These are phyloP conservation scores for Phaeosphaeria sp. DNA, from an alignment of 2,329 filamentous ascomycete species.

Conservation along the genomic window DNA sequence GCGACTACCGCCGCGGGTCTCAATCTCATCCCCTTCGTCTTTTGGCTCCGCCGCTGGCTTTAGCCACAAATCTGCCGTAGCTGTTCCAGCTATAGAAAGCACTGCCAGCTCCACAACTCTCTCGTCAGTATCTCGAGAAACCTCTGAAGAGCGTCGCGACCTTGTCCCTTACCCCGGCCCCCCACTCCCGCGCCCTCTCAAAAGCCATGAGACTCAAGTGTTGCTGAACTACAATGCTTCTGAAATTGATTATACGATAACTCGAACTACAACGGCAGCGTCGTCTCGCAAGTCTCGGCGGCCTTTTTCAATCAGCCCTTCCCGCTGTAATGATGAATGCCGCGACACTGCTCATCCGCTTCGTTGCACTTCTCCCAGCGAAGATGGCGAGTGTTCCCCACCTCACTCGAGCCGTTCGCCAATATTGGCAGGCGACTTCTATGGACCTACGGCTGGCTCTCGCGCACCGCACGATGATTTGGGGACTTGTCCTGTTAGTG, in stretches of 20 bases:
- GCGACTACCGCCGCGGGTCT: neutral
- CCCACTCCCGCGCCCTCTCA: too few relatives aligned
- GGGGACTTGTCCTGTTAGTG: neutral
- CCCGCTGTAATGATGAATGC: neutral
- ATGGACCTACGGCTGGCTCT: neutral
- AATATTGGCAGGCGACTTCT: neutral
- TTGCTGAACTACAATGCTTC: too few relatives aligned
- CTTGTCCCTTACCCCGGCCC: too few relatives aligned
- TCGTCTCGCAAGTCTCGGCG: neutral
- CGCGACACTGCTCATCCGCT: neutral
- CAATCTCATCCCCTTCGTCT: neutral
- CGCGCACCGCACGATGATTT: neutral
- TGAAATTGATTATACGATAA: neutral
- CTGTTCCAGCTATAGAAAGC: neutral
- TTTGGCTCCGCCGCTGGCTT: neutral
- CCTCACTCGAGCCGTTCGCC: neutral
- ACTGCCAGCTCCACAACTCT: neutral
- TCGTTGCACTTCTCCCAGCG: neutral
- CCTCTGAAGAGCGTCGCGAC: neutral
- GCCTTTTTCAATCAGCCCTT: neutral
- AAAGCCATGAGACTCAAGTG: too few relatives aligned
- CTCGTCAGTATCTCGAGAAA: neutral
- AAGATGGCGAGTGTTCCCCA: neutral
- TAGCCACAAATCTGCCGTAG: neutral
- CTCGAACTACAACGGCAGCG: neutral